Evolutionary conservation across 2,329 filamentous ascomycete genomes (phyloP).

Genomic region (Aureobasidium sp.): DNA sequence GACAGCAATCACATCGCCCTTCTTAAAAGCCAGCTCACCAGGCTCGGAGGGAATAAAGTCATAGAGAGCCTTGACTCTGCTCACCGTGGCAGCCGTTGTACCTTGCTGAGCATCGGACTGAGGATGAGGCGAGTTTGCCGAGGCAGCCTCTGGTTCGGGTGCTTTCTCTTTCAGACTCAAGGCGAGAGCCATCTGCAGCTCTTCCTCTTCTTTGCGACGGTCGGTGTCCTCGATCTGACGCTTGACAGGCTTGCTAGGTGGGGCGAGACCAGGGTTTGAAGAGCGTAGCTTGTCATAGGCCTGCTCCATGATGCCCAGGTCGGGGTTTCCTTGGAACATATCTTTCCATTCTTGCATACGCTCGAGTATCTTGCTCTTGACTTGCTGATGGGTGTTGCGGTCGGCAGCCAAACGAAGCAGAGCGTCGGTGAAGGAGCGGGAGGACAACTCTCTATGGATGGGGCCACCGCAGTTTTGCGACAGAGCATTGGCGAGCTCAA

Average conservation of each 20-base stretch:
- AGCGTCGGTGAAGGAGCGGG: slow-evolving; percentile 88
- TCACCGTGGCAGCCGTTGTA: slow-evolving; percentile 93
- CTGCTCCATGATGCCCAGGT: slow-evolving; percentile 95
- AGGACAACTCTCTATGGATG: slow-evolving; percentile 84
- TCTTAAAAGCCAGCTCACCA: slow-evolving; percentile 90
- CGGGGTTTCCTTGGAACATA: slow-evolving; percentile 83
- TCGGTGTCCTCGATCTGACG: slow-evolving; percentile 82
- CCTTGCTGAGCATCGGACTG: slow-evolving; percentile 48
- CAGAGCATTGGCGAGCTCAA: slow-evolving; percentile 86
- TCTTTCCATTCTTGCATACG: slow-evolving; percentile 94
- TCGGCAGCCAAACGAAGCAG: slow-evolving; percentile 85
- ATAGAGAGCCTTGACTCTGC: slow-evolving; percentile 83
- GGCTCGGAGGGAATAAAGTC: slow-evolving; percentile 93
- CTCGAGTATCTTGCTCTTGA: slow-evolving; percentile 95
- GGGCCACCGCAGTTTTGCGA: slow-evolving; percentile 83
- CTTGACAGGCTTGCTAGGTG: slow-evolving; percentile 90
- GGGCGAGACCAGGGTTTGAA: slow-evolving; percentile 69
- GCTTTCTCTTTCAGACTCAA: slow-evolving; percentile 83
- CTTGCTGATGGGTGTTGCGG: slow-evolving; percentile 87
- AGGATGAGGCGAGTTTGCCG: slow-evolving; percentile 18
- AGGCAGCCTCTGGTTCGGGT: slow-evolving; percentile 15
- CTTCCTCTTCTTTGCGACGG: slow-evolving; percentile 91
- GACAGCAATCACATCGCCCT: slow-evolving; percentile 94
- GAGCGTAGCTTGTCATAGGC: slow-evolving; percentile 82
- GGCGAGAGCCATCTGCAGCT: slow-evolving; percentile 90